Evolutionary conservation across 2,329 filamentous ascomycete genomes (phyloP).

Genomic region (Monilinia vaccinii-corymbosi): DNA sequence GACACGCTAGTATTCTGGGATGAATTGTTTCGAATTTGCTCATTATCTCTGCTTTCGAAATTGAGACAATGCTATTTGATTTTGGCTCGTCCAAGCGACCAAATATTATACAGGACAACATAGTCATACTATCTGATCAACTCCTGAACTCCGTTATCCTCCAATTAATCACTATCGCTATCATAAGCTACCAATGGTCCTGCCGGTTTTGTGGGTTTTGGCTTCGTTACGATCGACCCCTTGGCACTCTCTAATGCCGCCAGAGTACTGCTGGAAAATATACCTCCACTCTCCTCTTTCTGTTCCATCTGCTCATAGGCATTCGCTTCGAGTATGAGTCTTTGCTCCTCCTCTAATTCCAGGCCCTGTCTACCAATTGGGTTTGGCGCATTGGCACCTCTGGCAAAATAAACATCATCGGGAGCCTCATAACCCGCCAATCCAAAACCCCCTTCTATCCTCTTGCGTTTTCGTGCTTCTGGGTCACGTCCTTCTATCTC

Average conservation of each 20-base stretch:
- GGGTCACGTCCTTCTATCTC: conserved; percentile 90
- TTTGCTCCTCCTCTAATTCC: conserved; percentile 55
- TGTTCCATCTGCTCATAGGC: conserved; percentile 34
- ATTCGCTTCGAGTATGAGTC: conserved; percentile 43
- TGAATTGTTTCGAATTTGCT: not conserved
- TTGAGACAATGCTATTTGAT: not conserved
- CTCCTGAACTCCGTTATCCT: conserved; percentile 14
- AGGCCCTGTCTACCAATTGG: conserved; percentile 48
- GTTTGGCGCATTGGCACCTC: conserved; percentile 61
- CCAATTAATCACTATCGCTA: conserved; percentile 64
- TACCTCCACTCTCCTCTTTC: conserved; percentile 42
- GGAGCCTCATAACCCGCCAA: conserved; percentile 72
- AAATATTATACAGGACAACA: conserved; percentile 1
- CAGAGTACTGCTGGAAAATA: conserved; percentile 75
- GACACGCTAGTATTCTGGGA: not conserved
- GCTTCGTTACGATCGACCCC: conserved; percentile 41
- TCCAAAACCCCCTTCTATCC: conserved; percentile 82
- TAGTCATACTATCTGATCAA: not conserved
- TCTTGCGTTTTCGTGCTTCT: conserved; percentile 77
- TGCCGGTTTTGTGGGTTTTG: conserved; percentile 43
- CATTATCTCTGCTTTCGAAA: not conserved
- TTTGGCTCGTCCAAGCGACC: not conserved
- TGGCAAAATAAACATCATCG: conserved; percentile 86
- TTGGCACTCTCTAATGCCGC: conserved; percentile 60
- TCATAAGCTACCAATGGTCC: conserved; percentile 82